A percentile compares a stretch with the other conserved stretches of the same genome.
These are phyloP conservation scores for Lobosporangium transversale DNA, from an alignment of 192 early-diverging fungal species.

Conservation along the genomic window DNA sequence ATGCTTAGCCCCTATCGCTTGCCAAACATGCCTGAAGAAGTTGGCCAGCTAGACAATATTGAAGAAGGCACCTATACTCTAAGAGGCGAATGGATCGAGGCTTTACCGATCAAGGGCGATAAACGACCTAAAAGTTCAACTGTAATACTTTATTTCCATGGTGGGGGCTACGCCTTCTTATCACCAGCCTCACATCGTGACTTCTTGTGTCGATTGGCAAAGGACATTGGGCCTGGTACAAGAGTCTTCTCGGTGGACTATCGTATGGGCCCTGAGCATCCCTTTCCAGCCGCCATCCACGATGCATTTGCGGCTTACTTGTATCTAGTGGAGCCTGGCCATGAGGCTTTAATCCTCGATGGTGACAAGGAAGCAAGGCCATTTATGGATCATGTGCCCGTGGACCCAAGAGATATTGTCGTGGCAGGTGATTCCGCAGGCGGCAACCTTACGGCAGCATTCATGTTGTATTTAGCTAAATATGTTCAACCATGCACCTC, in stretches of 20 bases:
- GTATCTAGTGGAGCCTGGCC: conserved; percentile 64
- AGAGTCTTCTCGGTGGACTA: conserved; percentile 70
- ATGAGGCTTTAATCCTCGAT: conserved; percentile 52
- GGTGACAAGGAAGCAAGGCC: conserved; percentile 11
- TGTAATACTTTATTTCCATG: conserved; percentile 40
- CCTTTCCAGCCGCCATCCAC: conserved; percentile 85
- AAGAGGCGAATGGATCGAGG: conserved; percentile 46
- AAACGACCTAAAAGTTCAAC: conserved; percentile 12
- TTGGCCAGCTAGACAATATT: conserved; percentile 11
- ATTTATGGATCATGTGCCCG: conserved; percentile 20
- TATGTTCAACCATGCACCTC: conserved; percentile 37
- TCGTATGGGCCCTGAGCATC: conserved; percentile 80
- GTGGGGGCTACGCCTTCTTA: conserved; percentile 29
- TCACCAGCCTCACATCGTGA: conserved; percentile 36
- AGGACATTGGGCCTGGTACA: conserved; percentile 30
- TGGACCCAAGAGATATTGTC: conserved; percentile 65
- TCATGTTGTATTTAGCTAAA: conserved; percentile 29
- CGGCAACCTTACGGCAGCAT: conserved; percentile 65
- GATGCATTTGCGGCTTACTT: conserved; percentile 84
- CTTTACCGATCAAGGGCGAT: conserved; percentile 1
- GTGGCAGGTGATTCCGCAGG: conserved; percentile 79
- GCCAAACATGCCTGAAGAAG: conserved; percentile 39
- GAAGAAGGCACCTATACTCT: conserved; percentile 17
- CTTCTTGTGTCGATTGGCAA: conserved; percentile 11
- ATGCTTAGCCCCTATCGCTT: not conserved